These are phyloP conservation scores for Periconia sp. DNA, from an alignment of 2,329 filamentous ascomycete species.

Conservation along the genomic window DNA sequence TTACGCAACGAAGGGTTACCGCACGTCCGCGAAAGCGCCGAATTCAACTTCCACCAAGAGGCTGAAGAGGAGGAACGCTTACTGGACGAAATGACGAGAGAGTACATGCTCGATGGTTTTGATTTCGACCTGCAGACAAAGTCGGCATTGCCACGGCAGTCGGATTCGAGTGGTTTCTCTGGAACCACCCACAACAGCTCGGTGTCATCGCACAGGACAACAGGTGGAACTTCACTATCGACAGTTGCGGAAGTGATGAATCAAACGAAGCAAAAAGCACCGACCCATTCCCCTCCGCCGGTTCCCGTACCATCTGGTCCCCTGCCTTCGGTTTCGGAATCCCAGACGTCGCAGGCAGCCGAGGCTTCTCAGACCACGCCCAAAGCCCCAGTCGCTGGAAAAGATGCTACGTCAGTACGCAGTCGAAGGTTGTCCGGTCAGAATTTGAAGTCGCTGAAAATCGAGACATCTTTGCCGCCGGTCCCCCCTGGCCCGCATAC, in stretches of 20 bases:
- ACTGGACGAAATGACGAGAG: constrained; percentile 86
- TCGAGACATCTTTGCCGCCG: constrained; percentile 70
- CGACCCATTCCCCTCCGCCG: constrained; percentile 34
- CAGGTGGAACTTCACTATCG: constrained; percentile 70
- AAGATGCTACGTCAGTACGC: constrained; percentile 61
- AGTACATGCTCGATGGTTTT: constrained; percentile 83
- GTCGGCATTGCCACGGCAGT: constrained; percentile 74
- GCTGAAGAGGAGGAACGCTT: constrained; percentile 58
- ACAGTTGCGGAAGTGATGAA: constrained; percentile 71
- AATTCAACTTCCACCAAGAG: constrained; percentile 43
- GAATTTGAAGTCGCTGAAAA: constrained; percentile 82
- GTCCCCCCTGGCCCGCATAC: constrained; percentile 41
- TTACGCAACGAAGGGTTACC: constrained; percentile 55
- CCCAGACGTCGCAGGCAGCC: constrained; percentile 27
- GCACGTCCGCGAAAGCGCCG: constrained; percentile 45
- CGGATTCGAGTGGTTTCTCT: constrained; percentile 81
- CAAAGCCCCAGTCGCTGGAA: constrained; percentile 28
- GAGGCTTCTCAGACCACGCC: constrained; percentile 36
- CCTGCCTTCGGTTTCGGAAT: constrained; percentile 40
- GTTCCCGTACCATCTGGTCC: constrained; percentile 36
- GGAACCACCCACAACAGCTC: constrained; percentile 82
- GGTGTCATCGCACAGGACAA: constrained; percentile 73
- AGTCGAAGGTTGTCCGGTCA: constrained; percentile 81
- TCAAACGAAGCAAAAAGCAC: constrained; percentile 44
- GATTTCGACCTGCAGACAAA: constrained; percentile 73